Evolutionary conservation across 345 rosid species (phyloP).

Genomic region (Physaria fendleri): DNA sequence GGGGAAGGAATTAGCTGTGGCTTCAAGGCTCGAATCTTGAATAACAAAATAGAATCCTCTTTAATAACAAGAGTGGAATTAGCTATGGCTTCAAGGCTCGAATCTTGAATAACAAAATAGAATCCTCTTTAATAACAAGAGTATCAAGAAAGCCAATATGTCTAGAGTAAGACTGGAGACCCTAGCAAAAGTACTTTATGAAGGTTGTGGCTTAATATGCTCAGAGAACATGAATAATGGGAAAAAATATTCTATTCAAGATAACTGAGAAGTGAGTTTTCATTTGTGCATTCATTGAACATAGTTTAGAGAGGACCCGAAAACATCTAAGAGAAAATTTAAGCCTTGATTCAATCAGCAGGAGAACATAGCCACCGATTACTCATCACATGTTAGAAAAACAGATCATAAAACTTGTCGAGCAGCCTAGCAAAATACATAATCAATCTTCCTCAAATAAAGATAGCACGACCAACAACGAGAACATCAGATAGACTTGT

Average conservation of each 20-base stretch:
- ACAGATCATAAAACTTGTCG: conserved; percentile 18
- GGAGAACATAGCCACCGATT: not conserved
- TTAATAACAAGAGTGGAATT: not conserved
- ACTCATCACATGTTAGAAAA: conserved; percentile 12
- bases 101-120: not conserved
- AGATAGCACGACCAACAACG: conserved; percentile 11
- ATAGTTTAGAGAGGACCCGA: not conserved
- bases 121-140: not conserved
- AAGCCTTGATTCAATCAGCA: not conserved
- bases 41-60: not conserved
- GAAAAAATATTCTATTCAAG: conserved; percentile 15
- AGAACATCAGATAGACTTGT: conserved; percentile 18
- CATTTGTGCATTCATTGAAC: conserved; percentile 3
- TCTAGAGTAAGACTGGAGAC: not conserved
- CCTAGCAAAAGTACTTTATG: not conserved
- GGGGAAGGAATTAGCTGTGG: not conserved
- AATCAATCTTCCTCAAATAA: conserved; percentile 12
- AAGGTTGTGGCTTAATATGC: conserved; percentile 1
- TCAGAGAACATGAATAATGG: not conserved
- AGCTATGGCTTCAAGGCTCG: not conserved
- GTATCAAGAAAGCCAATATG: not conserved
- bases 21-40: not conserved
- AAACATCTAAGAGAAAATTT: not conserved
- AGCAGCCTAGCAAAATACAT: conserved; percentile 18
- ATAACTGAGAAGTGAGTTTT: not conserved